A percentile compares a stretch with the other conserved stretches of the same genome.
Conservation (phyloP, 1,284 basidiomycete species). For the Ganoderma lingzhi region DNA sequence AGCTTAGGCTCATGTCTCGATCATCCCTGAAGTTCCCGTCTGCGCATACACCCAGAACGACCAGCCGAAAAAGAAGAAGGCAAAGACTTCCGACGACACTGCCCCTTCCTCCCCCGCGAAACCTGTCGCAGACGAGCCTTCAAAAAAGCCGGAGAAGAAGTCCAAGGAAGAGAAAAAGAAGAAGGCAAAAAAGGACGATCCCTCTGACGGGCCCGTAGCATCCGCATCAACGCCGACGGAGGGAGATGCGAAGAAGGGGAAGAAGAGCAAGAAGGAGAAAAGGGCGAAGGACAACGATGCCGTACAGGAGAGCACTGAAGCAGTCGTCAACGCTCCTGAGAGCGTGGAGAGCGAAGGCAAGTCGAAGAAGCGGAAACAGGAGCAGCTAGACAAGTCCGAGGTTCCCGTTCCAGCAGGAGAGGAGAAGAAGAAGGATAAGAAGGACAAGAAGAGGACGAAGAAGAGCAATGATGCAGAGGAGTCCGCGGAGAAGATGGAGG, state of each 20-base stretch:
- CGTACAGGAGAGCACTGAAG: not conserved
- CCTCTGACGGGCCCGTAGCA: constrained; percentile 1
- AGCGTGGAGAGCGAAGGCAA: constrained; percentile 16
- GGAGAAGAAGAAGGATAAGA: constrained; percentile 35
- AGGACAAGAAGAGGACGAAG: constrained; percentile 37
- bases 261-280: constrained; percentile 30
- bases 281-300: not conserved
- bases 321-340: not conserved
- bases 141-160: constrained; percentile 35
- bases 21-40: not conserved
- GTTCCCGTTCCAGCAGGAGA: constrained; percentile 18
- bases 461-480: constrained; percentile 38
- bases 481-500: constrained; percentile 28
- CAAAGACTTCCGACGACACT: constrained; percentile 31
- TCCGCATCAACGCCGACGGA: constrained; percentile 33
- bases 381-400: constrained; percentile 31
- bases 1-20: not conserved
- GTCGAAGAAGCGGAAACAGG: constrained; percentile 40
- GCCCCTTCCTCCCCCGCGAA: constrained; percentile 25
- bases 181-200: constrained; percentile 22
- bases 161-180: constrained; percentile 40
- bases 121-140: constrained; percentile 14
- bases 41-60: constrained; percentile 14
- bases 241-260: constrained; percentile 41
- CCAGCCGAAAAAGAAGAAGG: constrained; percentile 41